Evolutionary conservation across 2,329 filamentous ascomycete species (phyloP).

Genomic region (Fusarium sp.): DNA sequence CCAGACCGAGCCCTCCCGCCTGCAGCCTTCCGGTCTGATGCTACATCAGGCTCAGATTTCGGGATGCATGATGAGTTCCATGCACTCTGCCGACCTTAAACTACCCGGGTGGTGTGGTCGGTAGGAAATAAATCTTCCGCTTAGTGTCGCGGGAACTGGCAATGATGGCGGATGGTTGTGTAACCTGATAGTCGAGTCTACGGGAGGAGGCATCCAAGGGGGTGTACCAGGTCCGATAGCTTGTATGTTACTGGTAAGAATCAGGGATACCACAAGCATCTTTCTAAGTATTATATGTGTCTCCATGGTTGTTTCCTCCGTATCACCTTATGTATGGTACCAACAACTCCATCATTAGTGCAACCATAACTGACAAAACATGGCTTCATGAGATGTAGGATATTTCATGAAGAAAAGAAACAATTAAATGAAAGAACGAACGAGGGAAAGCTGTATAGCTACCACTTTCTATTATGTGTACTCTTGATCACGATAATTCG

Average conservation of each 20-base stretch:
- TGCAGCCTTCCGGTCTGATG: conserved; percentile 20
- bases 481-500: background rate
- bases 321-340: background rate
- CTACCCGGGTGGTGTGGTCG: background rate
- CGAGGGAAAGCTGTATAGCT: background rate
- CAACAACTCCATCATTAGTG: background rate
- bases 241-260: background rate
- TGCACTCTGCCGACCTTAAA: conserved; percentile 18
- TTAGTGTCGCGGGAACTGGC: conserved; percentile 11
- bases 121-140: background rate
- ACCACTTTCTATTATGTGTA: background rate
- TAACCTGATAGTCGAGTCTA: conserved; percentile 21
- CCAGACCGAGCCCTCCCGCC: conserved; percentile 9
- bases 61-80: background rate
- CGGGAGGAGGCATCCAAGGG: conserved; percentile 22
- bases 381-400: background rate
- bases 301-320: background rate
- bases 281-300: background rate
- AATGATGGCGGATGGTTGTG: conserved; percentile 14
- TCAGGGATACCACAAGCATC: too few species aligned
- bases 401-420: background rate
- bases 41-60: background rate
- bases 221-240: background rate
- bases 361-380: background rate
- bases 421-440: background rate